Percentiles rank a stretch among this genome's conserved stretches.
Conservation (phyloP, 192 early-diverging fungal species). For the Backusella macrospora region DNA sequence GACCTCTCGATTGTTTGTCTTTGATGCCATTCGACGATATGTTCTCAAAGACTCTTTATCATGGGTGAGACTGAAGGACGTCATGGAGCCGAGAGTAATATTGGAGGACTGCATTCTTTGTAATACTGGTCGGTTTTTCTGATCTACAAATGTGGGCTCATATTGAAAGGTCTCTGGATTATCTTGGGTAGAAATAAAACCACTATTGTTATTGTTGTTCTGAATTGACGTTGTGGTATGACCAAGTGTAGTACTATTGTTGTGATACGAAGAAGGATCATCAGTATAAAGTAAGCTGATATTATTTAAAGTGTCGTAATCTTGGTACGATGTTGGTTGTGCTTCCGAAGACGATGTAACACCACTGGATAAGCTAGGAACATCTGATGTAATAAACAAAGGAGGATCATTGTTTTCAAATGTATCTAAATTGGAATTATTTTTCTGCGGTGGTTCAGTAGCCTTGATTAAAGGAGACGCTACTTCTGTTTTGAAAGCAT, state of each 20-base stretch:
- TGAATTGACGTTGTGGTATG: neutral
- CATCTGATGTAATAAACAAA: neutral
- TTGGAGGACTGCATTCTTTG: neutral
- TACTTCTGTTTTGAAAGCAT: slow-evolving; percentile 12
- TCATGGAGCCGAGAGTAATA: neutral
- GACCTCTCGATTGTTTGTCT: slow-evolving; percentile 73
- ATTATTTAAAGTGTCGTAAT: neutral
- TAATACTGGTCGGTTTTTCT: neutral
- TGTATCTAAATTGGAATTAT: neutral
- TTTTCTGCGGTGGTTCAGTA: too few species aligned
- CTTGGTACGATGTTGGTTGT: neutral
- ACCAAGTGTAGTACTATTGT: neutral
- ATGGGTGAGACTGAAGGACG: slow-evolving; percentile 36
- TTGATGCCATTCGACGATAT: slow-evolving; percentile 78
- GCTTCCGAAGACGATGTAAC: neutral
- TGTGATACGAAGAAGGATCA: neutral
- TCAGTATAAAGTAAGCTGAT: neutral
- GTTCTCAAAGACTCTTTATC: slow-evolving; percentile 53
- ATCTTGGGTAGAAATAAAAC: neutral
- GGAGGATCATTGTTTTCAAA: neutral
- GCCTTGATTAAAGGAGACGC: neutral
- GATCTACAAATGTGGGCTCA: neutral
- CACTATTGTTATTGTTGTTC: neutral
- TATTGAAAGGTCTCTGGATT: neutral
- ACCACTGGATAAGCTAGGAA: slow-evolving; percentile 11